Conservation (phyloP, 2,329 filamentous ascomycete species). For the Fragosphaeria purpurea region DNA sequence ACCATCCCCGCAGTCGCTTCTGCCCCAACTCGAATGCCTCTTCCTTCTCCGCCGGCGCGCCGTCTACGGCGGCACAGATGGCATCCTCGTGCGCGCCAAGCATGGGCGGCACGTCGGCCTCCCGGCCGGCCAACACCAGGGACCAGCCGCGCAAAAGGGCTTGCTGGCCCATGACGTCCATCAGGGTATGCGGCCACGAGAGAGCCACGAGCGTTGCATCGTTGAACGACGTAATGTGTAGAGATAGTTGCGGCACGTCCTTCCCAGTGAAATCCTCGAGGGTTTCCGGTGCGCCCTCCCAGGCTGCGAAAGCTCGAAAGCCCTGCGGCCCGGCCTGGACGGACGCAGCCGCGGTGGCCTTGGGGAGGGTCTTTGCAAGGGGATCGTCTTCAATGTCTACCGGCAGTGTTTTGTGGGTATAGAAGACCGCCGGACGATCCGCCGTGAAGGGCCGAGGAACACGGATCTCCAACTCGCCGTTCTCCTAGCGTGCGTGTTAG, state of each 20-base stretch:
- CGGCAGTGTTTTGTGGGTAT: slow-evolving; percentile 28
- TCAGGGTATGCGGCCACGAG: slow-evolving; percentile 34
- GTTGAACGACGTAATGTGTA: slow-evolving; percentile 36
- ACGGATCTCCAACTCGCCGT: slow-evolving; percentile 30
- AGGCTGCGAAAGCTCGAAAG: slow-evolving; percentile 18
- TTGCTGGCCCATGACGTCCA: slow-evolving; percentile 33
- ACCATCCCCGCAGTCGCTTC: slow-evolving; percentile 16
- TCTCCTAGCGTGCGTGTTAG: slow-evolving; percentile 8
- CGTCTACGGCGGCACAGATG: slow-evolving; percentile 16
- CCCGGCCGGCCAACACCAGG: slow-evolving; percentile 29
- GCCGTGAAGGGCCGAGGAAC: slow-evolving; percentile 26
- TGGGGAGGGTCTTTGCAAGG: slow-evolving; percentile 27
- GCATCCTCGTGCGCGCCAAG: slow-evolving; percentile 24
- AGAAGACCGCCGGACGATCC: slow-evolving; percentile 30
- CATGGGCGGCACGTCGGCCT: slow-evolving; percentile 27
- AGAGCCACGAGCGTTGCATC: slow-evolving; percentile 38
- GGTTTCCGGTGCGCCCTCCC: slow-evolving; percentile 17
- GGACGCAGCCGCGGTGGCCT: slow-evolving; percentile 18
- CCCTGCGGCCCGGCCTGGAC: slow-evolving; percentile 18
- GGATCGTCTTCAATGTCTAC: slow-evolving; percentile 25
- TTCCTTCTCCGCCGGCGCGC: slow-evolving; percentile 9
- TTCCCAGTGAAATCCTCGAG: slow-evolving; percentile 28
- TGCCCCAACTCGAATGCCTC: slow-evolving; percentile 12
- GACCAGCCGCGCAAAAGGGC: slow-evolving; percentile 36
- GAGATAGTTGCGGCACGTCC: slow-evolving; percentile 33